phyloP scores from a whole-genome alignment of 768 basidiomycete genomes.

The Termitomyces sp. region DNA sequence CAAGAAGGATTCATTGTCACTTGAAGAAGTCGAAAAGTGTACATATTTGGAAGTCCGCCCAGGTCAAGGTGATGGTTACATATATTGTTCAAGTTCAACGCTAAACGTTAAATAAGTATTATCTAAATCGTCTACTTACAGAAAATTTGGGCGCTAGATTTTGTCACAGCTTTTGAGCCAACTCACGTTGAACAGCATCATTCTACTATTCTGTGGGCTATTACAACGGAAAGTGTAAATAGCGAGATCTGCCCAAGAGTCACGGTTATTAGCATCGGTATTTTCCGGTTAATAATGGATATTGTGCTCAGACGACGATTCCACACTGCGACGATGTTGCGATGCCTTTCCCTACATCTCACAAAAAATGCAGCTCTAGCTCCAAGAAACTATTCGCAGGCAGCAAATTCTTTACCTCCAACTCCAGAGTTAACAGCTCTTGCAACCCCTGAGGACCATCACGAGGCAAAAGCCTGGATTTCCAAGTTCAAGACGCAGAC shows the following conservation, averaged over 20 bases:
- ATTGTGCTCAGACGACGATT: not conserved
- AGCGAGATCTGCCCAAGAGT: not conserved
- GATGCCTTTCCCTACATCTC: slow-evolving; percentile 3
- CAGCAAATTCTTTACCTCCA: slow-evolving; percentile 26
- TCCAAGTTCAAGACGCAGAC: slow-evolving; percentile 38
- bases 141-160: not conserved
- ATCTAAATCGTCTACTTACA: not conserved
- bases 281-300: not conserved
- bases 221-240: not conserved
- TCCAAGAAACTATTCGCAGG: slow-evolving; percentile 11
- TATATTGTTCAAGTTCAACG: no score
- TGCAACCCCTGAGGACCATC: slow-evolving; percentile 36
- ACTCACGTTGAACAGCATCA: not conserved
- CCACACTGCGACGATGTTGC: slow-evolving; percentile 5
- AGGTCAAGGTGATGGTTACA: no score
- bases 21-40: not conserved
- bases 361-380: not conserved
- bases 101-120: no score
- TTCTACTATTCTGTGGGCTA: not conserved
- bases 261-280: not conserved
- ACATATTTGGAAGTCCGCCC: slow-evolving; percentile 1
- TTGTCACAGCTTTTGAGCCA: not conserved
- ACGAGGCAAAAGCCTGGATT: slow-evolving; percentile 55
- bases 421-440: slow-evolving; percentile 41
- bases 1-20: not conserved